A percentile compares a stretch with the other conserved stretches of the same genome.
phyloP scores from a whole-genome alignment of 192 early-diverging fungal genomes.

The Thamnidium elegans region DNA sequence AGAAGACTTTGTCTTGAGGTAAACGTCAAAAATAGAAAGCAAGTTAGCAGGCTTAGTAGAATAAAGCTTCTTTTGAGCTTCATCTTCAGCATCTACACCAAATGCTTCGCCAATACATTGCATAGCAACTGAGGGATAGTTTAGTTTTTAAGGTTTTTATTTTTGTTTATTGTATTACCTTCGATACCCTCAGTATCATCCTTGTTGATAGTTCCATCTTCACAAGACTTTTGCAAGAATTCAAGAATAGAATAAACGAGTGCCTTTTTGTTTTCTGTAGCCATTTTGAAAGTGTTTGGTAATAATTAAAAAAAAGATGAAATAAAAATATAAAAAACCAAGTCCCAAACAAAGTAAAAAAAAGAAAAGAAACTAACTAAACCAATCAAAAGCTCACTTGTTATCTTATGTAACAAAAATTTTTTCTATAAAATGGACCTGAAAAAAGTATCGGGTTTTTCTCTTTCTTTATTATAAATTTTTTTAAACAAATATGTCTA shows the following conservation, averaged over 20 bases:
- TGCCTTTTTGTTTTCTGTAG: conserved; percentile 63
- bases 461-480: neutral
- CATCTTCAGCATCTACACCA: conserved; percentile 76
- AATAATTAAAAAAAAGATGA: neutral
- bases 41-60: conserved; percentile 87
- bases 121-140: conserved; percentile 60
- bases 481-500: conserved; percentile 9
- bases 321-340: neutral
- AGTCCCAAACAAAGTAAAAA: neutral
- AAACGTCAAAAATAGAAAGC: conserved; percentile 87
- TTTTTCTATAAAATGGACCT: too few relatives aligned
- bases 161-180: conserved; percentile 42
- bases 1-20: conserved; percentile 70
- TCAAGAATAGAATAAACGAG: conserved; percentile 84
- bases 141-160: neutral
- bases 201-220: conserved; percentile 64
- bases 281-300: conserved; percentile 12
- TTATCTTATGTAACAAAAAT: neutral
- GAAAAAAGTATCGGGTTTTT: neutral
- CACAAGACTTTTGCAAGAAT: conserved; percentile 68
- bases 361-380: neutral
- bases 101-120: conserved; percentile 96
- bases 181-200: conserved; percentile 83
- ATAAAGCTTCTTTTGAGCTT: conserved; percentile 58
- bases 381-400: too few relatives aligned